These are phyloP conservation scores for Saccharum hybrid DNA, from an alignment of 202 grass and related monocot genomes.

Conservation along the genomic window DNA sequence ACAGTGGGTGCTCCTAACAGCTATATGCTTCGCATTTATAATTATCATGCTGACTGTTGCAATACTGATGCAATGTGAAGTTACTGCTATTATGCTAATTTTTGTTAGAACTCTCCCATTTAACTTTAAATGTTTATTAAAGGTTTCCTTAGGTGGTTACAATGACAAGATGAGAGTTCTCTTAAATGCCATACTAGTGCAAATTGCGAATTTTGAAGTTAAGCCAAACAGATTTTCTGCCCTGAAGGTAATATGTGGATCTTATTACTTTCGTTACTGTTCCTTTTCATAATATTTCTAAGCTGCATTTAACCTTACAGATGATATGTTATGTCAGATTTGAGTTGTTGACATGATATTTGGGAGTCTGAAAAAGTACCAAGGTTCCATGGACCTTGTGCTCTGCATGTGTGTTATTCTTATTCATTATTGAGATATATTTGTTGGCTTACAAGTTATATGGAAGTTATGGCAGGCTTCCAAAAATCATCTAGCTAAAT, in stretches of 20 bases:
- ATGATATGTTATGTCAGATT: conserved; percentile 12
- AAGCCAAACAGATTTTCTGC: conserved; percentile 87
- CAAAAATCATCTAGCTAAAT: not conserved
- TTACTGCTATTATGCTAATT: conserved; percentile 35
- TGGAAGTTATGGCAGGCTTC: conserved; percentile 17
- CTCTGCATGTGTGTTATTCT: not conserved
- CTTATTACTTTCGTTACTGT: conserved; percentile 15
- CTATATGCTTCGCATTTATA: conserved; percentile 14
- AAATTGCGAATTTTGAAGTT: conserved; percentile 87
- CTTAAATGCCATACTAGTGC: conserved; percentile 73
- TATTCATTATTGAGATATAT: conserved; percentile 14
- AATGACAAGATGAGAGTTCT: conserved; percentile 95
- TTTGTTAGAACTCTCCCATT: conserved; percentile 27
- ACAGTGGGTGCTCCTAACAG: not conserved
- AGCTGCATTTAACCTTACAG: conserved; percentile 24
- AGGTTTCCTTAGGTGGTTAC: conserved; percentile 79
- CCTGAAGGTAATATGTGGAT: conserved; percentile 64
- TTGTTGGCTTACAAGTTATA: not conserved
- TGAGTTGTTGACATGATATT: conserved; percentile 36
- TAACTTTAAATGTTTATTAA: conserved; percentile 39
- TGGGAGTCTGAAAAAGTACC: conserved; percentile 18
- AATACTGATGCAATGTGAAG: conserved; percentile 33
- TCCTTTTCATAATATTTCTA: conserved; percentile 36
- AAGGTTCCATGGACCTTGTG: not conserved
- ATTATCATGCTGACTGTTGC: conserved; percentile 13